These are phyloP conservation scores for Blastocystis sp. DNA, from an alignment of 352 stramenopile genomes.

Conservation along the genomic window DNA sequence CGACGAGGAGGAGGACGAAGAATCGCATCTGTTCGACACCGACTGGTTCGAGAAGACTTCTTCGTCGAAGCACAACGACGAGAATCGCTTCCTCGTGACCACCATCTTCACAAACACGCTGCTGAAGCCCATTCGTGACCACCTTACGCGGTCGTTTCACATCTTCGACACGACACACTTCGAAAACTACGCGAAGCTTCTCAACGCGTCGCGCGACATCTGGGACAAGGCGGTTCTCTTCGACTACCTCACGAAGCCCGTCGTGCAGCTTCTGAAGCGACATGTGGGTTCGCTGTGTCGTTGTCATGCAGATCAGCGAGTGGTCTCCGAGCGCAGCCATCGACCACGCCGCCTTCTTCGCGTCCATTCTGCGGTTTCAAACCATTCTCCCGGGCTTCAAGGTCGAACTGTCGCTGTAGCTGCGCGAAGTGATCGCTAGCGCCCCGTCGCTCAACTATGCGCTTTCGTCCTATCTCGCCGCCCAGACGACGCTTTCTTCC, in stretches of 20 bases:
- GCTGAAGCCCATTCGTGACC: background rate
- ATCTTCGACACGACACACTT: background rate
- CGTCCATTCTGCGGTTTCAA: background rate
- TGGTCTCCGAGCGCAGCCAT: background rate
- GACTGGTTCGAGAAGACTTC: background rate
- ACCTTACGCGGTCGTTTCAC: background rate
- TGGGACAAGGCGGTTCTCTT: background rate
- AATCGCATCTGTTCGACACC: background rate
- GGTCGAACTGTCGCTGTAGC: background rate
- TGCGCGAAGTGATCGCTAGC: background rate
- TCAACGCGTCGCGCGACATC: background rate
- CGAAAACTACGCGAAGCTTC: background rate
- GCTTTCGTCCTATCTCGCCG: background rate
- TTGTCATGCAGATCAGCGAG: background rate
- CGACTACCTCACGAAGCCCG: background rate
- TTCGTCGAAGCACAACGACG: background rate
- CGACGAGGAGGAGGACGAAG: background rate
- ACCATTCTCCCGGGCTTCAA: conserved; percentile 2
- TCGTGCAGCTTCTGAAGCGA: background rate
- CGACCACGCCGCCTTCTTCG: background rate
- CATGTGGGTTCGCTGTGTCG: background rate
- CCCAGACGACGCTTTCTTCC: background rate
- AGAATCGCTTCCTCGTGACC: background rate
- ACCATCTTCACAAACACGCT: background rate
- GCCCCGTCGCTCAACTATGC: background rate